Base-by-base conservation (phyloP, 352 stramenopile species). In the Phytophthora lateralis region DNA sequence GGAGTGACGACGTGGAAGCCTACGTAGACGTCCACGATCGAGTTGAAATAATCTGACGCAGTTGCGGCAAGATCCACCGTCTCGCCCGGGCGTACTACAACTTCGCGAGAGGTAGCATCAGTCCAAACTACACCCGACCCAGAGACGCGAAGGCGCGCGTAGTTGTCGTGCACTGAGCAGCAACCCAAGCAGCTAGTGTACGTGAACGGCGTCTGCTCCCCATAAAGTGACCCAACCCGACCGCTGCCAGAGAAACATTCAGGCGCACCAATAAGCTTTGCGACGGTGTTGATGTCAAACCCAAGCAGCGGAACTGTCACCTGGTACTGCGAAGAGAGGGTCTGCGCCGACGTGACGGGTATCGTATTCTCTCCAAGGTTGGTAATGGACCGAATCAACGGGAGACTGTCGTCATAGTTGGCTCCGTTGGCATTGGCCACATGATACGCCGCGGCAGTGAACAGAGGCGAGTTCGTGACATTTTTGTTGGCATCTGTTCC, bases 1-100 rank as follows among this genome's bases (percentile, higher is more conserved):
- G 80, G 55, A 0, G 82, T 90, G 30, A 90, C 69, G 12, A 90
- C 66, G 41, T 93, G 85, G 59, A 93, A 93, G 20, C 63, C 80
- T 4, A 93, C 4, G 59, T 85, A 89, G 6, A 91, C 80, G 46
- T 91, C 79, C 1, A 77, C 58, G 49, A 83, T 59, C 11, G 85
- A 71, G 60, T 88, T 89, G 60, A 91, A 91, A 20, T 74, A 73
- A 3, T 60, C 29, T 0, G 85, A 79, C 1, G 80, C 77, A n/a
- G 57, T 69, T 5, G 73, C 75, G 12, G 66, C 53, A 4, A 91
- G 57, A 46, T 90, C 78, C 24, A 91, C 55, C 6, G 64, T 63
- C 15, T 90, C 66, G 1, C 78, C 78, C 15, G 78, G 76, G 1
- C 50, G 55, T 14, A 89, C 46, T 10, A 87, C 55, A 12, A 86